phyloP scores from a whole-genome alignment of 345 rosid genomes.

The Carallia pectinifolia region DNA sequence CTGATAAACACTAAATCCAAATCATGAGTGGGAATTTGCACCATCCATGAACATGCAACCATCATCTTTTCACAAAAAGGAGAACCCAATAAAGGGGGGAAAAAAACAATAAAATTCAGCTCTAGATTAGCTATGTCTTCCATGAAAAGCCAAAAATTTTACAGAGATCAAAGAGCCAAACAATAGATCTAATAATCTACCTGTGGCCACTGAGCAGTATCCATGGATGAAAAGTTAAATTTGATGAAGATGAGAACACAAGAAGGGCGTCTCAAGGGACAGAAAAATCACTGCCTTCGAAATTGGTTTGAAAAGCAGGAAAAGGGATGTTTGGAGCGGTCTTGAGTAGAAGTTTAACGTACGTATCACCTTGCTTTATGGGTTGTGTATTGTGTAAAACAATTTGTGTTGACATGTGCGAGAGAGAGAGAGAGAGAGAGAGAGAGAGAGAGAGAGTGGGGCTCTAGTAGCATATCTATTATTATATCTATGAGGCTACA shows the following conservation, averaged over 20 bases:
- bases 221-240: conserved; percentile 1
- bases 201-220: conserved; percentile 98
- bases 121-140: background rate
- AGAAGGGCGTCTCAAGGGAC: background rate
- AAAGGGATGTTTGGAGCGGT: background rate
- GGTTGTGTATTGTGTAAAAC: background rate
- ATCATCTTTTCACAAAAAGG: conserved; percentile 22
- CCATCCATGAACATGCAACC: conserved; percentile 29
- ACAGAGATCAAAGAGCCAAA: conserved; percentile 6
- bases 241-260: too few species aligned
- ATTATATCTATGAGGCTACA: background rate
- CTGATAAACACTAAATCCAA: conserved; percentile 38
- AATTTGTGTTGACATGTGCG: background rate
- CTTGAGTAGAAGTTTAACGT: background rate
- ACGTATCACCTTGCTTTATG: conserved; percentile 16
- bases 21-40: conserved; percentile 40
- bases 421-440: background rate
- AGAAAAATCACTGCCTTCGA: background rate
- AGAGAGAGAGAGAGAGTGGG: background rate
- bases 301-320: too few species aligned
- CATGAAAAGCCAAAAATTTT: background rate
- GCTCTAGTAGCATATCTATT: background rate
- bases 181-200: conserved; percentile 38
- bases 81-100: conserved; percentile 14
- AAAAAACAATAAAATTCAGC: background rate